phyloP scores from a whole-genome alignment of 345 rosid species.

The Adansonia digitata region DNA sequence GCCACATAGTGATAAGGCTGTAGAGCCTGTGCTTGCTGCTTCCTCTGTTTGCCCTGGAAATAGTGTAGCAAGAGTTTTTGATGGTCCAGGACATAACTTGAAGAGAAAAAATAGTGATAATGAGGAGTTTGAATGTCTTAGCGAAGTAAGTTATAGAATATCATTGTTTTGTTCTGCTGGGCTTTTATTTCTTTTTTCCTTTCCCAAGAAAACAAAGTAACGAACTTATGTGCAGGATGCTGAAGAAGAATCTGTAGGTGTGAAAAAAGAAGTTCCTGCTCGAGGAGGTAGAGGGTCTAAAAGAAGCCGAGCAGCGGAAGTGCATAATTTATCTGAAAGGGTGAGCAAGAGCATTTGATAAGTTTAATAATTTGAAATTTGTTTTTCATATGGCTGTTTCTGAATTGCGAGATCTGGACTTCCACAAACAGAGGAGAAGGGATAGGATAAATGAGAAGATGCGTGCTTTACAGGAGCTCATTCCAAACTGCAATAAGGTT shows the following conservation, averaged over 20 bases:
- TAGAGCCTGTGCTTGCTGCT: conserved; percentile 44
- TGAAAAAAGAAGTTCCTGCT: conserved; percentile 38
- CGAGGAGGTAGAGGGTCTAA: conserved; percentile 48
- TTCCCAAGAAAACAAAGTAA: background rate
- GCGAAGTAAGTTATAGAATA: conserved; percentile 51
- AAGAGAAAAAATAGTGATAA: conserved; percentile 56
- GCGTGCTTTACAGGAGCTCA: conserved; percentile 91
- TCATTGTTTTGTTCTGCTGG: background rate
- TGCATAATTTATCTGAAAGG: conserved; percentile 95
- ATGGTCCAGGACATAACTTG: conserved; percentile 42
- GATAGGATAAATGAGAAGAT: conserved; percentile 93
- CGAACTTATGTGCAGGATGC: conserved; percentile 43
- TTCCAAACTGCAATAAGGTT: conserved; percentile 92
- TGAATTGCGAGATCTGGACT: conserved; percentile 14
- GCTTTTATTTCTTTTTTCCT: conserved; percentile 2
- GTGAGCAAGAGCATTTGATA: conserved; percentile 38
- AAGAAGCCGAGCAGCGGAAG: conserved; percentile 93
- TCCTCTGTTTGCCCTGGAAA: conserved; percentile 85
- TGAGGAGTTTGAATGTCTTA: conserved; percentile 59
- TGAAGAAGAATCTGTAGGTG: conserved; percentile 60
- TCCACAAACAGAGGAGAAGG: conserved; percentile 64
- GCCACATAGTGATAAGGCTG: conserved; percentile 45
- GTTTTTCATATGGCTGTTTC: conserved; percentile 8
- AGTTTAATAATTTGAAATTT: background rate
- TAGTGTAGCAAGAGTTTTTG: conserved; percentile 50